Conservation (phyloP, 306 rosid species). For the Casuarina cunninghamiana region DNA sequence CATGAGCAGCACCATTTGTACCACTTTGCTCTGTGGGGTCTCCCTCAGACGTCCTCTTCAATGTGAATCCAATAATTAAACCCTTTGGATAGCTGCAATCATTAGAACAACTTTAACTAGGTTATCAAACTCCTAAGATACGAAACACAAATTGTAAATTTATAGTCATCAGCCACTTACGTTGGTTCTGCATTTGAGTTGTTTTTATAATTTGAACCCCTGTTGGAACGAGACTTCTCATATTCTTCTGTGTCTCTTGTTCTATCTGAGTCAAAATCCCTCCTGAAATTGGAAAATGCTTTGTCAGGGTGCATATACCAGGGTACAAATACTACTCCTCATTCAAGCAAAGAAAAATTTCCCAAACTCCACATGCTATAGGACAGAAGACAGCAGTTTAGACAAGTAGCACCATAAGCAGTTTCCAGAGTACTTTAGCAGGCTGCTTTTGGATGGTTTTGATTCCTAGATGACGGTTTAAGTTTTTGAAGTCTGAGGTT, state of each 20-base stretch:
- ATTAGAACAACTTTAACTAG: constrained; percentile 26
- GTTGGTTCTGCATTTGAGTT: constrained; percentile 39
- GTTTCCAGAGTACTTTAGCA: neutral
- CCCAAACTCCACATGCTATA: neutral
- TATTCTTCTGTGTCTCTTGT: constrained; percentile 48
- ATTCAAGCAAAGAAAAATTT: neutral
- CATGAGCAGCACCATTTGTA: constrained; percentile 35
- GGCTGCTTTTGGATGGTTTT: neutral
- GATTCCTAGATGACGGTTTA: neutral
- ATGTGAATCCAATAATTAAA: constrained; percentile 69
- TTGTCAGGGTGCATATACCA: constrained; percentile 16
- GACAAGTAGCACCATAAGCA: neutral
- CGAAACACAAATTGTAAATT: neutral
- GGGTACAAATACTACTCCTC: neutral
- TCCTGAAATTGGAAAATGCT: constrained; percentile 49
- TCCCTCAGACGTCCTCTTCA: constrained; percentile 47
- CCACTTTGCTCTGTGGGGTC: constrained; percentile 42
- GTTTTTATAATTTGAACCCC: constrained; percentile 38
- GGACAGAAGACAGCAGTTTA: neutral
- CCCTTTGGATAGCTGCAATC: constrained; percentile 82
- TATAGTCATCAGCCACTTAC: constrained; percentile 40
- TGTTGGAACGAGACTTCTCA: constrained; percentile 47
- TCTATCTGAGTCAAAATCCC: constrained; percentile 73
- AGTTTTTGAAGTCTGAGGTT: neutral
- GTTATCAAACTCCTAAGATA: neutral